Evolutionary conservation across 2,329 filamentous ascomycete genomes (phyloP).

Genomic region (Diplodia mutila): DNA sequence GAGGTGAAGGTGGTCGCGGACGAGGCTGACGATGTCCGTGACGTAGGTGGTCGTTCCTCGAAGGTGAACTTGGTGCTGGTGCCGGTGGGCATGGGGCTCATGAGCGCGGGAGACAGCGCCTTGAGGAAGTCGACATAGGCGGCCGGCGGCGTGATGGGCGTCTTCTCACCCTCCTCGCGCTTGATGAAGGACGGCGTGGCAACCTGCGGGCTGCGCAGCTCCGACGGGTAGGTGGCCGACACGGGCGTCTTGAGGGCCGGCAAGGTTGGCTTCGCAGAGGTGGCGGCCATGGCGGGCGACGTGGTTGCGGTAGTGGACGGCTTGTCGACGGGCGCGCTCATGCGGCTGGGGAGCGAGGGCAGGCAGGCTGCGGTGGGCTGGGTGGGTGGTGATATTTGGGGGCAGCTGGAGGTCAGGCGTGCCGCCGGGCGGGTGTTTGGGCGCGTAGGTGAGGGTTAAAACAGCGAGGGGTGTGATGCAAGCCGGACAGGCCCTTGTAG

Average conservation of each 20-base stretch:
- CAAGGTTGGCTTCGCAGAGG: constrained; percentile 46
- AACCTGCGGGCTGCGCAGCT: constrained; percentile 67
- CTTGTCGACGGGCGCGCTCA: not conserved
- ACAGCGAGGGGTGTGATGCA: constrained; percentile 32
- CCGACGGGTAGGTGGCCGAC: constrained; percentile 61
- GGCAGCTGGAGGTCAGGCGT: constrained; percentile 10
- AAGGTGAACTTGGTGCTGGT: constrained; percentile 58
- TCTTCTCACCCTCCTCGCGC: constrained; percentile 64
- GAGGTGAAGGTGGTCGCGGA: constrained; percentile 35
- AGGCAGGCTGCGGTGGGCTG: no score
- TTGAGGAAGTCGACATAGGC: constrained; percentile 95
- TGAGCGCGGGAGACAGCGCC: constrained; percentile 71
- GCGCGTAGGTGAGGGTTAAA: constrained; percentile 24
- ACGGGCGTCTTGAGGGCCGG: constrained; percentile 59
- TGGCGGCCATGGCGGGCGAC: constrained; percentile 41
- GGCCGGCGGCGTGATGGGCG: constrained; percentile 85
- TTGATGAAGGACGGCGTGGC: constrained; percentile 68
- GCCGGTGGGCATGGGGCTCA: constrained; percentile 67
- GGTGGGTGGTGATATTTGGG: constrained; percentile 31
- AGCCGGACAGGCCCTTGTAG: constrained; percentile 31
- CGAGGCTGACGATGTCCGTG: constrained; percentile 41
- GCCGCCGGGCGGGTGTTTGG: constrained; percentile 22
- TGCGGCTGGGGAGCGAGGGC: constrained; percentile 1
- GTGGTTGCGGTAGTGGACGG: not conserved
- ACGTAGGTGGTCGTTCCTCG: constrained; percentile 45